phyloP scores from a whole-genome alignment of 2,329 filamentous ascomycete species.

The Trichoderma gracile region DNA sequence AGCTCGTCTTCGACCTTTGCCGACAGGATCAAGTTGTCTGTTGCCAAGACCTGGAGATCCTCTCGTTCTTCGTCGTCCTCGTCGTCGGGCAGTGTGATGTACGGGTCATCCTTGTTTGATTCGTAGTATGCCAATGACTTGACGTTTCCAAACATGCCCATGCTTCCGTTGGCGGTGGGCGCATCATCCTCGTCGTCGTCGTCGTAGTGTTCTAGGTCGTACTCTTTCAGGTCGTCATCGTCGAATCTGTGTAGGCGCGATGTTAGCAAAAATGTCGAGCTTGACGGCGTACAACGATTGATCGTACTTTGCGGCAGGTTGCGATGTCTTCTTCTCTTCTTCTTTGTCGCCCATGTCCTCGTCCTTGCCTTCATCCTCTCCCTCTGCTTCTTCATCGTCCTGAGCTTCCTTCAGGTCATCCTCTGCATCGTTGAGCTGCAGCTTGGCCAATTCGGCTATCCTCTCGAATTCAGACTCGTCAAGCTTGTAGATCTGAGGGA shows the following conservation, averaged over 20 bases:
- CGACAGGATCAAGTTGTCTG: conserved; percentile 88
- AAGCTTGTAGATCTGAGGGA: conserved; percentile 72
- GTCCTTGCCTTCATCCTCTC: conserved; percentile 26
- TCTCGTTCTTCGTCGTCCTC: conserved; percentile 82
- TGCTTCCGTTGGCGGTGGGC: conserved; percentile 61
- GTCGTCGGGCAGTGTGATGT: conserved; percentile 80
- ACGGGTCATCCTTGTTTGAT: conserved; percentile 92
- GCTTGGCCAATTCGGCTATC: conserved; percentile 71
- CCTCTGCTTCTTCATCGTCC: conserved; percentile 35
- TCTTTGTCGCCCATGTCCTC: conserved; percentile 32
- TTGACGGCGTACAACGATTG: background rate
- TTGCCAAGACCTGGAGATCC: conserved; percentile 88
- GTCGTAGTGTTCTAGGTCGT: conserved; percentile 94
- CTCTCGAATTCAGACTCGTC: conserved; percentile 74
- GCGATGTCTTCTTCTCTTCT: conserved; percentile 22
- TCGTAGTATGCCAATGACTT: conserved; percentile 93
- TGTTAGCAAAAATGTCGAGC: conserved; percentile 27
- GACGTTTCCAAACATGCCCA: conserved; percentile 94
- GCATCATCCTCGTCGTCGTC: conserved; percentile 69
- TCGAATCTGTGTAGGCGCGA: conserved; percentile 49
- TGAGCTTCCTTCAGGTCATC: conserved; percentile 77
- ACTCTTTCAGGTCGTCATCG: conserved; percentile 92
- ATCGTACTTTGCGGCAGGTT: conserved; percentile 45
- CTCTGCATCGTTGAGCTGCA: conserved; percentile 88
- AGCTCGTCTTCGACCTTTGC: conserved; percentile 97